Base-by-base conservation (phyloP, 768 basidiomycete genomes). In the Butyriboletus loyo region DNA sequence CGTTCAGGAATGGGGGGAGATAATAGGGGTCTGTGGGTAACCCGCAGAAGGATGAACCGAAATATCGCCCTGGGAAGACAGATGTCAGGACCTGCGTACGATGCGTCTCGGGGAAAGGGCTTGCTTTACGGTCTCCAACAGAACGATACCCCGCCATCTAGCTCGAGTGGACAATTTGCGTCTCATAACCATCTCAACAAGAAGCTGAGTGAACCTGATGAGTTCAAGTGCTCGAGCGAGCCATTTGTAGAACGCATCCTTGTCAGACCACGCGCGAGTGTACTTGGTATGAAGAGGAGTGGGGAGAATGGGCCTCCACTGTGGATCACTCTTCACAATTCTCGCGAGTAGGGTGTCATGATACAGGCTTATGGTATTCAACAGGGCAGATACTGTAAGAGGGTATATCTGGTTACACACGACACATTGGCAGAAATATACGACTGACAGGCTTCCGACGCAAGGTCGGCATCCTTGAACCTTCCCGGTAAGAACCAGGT, bases 391-490 rank as follows among this genome's bases (percentile, higher is more conserved):
- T 48, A 98, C 94, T 98, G 67, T 27, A 37, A 49, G 54, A 47
- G 50, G 44, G 34, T 30, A 50, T 35, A 21, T 36, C 30, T 50
- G 50, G 49, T 65, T 58, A 57, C 52, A 56, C 52, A 50, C 53
- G 44, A 55, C 40, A 55, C 38, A 52, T 27, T 32, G 54, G 28
- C 39, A 52, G 40, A 46, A 27, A 52, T 54, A 55, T 45, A 50
- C 50, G 55, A 89, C 93, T 79, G 60, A 96, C 95, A 76, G 64
- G 88, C 84, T 81, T 98, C 96, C 13, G 92, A 93, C 54, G 91
- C 94, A 45, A 98, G 76, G 69, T 98, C 95, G 41, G 94, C 93
- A 78, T 98, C 95, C 72, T 92, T 93, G 81, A 98, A 98, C 58
- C 94, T 82, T 54, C 95, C 95, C 39, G 96, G 96, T 39, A 98